Evolutionary conservation across 176 grass and related monocot genomes (phyloP), one percentile per base, ranked within the genome.

Genomic region (Carex scoparia): DNA sequence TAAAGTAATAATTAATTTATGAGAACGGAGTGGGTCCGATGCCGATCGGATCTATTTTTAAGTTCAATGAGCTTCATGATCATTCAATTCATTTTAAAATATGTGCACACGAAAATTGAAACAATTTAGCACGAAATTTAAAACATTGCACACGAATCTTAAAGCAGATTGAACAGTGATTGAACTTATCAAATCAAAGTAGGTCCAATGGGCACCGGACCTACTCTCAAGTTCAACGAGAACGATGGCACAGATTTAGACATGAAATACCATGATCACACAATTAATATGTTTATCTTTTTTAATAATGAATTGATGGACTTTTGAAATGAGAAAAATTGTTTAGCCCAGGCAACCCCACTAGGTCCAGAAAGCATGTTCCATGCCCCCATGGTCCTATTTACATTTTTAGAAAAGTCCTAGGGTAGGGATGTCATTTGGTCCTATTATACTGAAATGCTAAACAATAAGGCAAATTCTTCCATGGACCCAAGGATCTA

Each of bases 1-100:
- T 66, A 82, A 82, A 82, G 80, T 82, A 2, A 15, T 82, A 23
- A 82, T 82, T 82, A 66, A 61, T 40, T 23, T 27, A 82, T 23
- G 23, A 23, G 23, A 23, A 23, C 23, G 23, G 23, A 23, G 23
- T 23, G 23, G 23, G 23, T 23, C 23, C 23, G 23, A 23, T 23
- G 23, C 23, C 23, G 23, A 23, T 23, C 23, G 23, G 23, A 23
- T 23, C 23, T 23, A 23, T 23, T 23, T 23, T 23, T 23, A 23
- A 23, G 23, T 23, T 23, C 23, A 23, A 23, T 23, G 23, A 23
- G 23, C 23, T 23, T 23, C 23, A 0, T 23, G 23, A 23, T 23
- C 23, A 23, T 23, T 0, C 23, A 23, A 23, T 23, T 23, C 23
- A 23, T 23, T 23, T 23, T 0, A 23, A 23, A 0, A 23, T 23